Base-by-base conservation (phyloP, 2,329 filamentous ascomycete genomes). In the Phoma sp. region DNA sequence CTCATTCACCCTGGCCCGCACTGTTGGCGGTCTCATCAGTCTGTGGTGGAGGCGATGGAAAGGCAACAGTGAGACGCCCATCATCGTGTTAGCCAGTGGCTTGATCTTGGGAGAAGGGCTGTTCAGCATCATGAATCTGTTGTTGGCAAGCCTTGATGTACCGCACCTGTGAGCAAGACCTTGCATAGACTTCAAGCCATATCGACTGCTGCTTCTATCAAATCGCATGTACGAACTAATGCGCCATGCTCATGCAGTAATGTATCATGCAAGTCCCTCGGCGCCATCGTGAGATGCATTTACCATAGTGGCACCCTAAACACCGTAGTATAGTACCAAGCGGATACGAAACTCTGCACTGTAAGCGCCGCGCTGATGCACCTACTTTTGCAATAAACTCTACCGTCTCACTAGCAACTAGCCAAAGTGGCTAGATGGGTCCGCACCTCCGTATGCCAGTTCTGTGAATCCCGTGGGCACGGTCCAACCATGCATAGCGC, bases 1-100 rank as follows among this genome's bases (percentile, higher is more conserved):
- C 0, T 96, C 92, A 0, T 99, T 99, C 72, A 99, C 95, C 0
- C 80, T 99, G 33, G 93, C 95, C 0, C 82, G 95, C 58, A 90
- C 92, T 0, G 85, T 91, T 9, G 95, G 95, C 2, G 95, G 95
- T 0, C 44, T 60, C 6, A 38, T 59, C 19, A 62, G 59, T 49
- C n/a, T 62, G 37, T 62, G 56, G 56, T 62, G 57, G 59, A 52
- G 57, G 19, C 55, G 53, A 17, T 59, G 56, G 56, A 59, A 62
- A 41, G 56, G 74, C 71, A 76, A 72, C 73, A 79, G 81, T 67
- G 89, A 88, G 67, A 93, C 93, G 4, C 88, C 88, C 0, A 84
- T 98, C 48, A 92, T 98, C 63, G 88, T 98, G n/a, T 78, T 98
- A 35, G 94, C 95, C 0, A 88, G 85, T 54, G 95, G 95, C 0